phyloP scores from a whole-genome alignment of 129 eudicot genomes.

The Flaveria robusta region DNA sequence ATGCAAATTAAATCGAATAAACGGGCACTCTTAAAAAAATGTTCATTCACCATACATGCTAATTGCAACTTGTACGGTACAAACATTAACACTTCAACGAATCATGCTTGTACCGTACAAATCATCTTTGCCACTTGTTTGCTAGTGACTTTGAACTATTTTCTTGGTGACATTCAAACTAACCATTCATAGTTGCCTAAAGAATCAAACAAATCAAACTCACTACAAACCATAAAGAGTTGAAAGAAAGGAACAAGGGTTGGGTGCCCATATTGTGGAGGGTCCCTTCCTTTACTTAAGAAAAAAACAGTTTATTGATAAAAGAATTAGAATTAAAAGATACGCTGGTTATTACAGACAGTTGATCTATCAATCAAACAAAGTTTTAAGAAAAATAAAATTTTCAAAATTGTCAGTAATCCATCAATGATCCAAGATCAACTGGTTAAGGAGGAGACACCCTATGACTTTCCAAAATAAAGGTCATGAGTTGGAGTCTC shows the following conservation, averaged over 20 bases:
- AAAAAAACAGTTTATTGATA: too few species aligned
- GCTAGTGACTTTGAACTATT: slow-evolving; percentile 31
- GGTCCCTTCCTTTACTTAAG: not conserved
- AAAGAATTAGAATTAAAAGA: too few species aligned
- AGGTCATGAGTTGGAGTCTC: too few species aligned
- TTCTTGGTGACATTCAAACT: slow-evolving; percentile 34
- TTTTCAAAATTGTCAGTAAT: too few species aligned
- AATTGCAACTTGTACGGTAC: not conserved
- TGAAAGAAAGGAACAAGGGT: slow-evolving; percentile 13
- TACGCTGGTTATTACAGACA: too few species aligned
- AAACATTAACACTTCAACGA: not conserved
- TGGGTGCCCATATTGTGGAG: slow-evolving; percentile 31
- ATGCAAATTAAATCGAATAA: too few species aligned
- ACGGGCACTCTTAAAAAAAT: not conserved
- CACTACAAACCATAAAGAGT: slow-evolving; percentile 35
- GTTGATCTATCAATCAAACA: too few species aligned
- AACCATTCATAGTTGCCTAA: slow-evolving; percentile 33
- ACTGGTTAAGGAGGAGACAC: too few species aligned
- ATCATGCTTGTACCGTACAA: slow-evolving; percentile 26
- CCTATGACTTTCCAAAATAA: too few species aligned
- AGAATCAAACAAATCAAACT: slow-evolving; percentile 31
- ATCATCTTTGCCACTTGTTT: slow-evolving; percentile 29
- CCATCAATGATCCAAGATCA: too few species aligned
- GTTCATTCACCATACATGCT: not conserved
- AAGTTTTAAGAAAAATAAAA: too few species aligned